These are phyloP conservation scores for Ophiobolus disseminans DNA, from an alignment of 2,329 filamentous ascomycete species.

Conservation along the genomic window DNA sequence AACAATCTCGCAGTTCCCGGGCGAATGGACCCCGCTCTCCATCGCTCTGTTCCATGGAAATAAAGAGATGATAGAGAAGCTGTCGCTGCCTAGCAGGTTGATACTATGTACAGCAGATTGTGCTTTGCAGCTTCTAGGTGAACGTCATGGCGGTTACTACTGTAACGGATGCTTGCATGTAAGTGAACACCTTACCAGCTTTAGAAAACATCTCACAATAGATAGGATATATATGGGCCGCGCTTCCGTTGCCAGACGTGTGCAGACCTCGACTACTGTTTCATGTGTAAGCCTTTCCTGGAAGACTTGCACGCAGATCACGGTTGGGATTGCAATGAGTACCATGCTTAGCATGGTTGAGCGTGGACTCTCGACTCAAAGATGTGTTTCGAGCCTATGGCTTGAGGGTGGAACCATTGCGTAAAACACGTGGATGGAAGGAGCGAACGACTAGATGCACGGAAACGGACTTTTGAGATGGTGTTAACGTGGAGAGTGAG, in stretches of 20 bases:
- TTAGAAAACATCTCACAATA: conserved; percentile 1
- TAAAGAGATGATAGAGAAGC: conserved; percentile 5
- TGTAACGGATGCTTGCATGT: conserved; percentile 18
- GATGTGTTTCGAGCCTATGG: too few species aligned
- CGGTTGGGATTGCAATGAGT: conserved; percentile 8
- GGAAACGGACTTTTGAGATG: too few species aligned
- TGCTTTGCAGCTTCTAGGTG: too few species aligned
- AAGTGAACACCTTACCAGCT: conserved; percentile 5
- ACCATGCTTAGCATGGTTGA: too few species aligned
- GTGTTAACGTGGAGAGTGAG: too few species aligned
- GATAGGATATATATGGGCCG: conserved; percentile 12
- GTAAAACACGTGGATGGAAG: too few species aligned
- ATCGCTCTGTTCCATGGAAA: conserved; percentile 21
- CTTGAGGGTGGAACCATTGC: too few species aligned
- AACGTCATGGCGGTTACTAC: too few species aligned
- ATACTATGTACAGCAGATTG: too few species aligned
- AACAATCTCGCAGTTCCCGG: background rate
- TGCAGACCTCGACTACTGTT: conserved; percentile 10
- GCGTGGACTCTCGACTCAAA: too few species aligned
- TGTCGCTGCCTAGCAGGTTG: conserved; percentile 5
- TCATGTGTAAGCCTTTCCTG: conserved; percentile 16
- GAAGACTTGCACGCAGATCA: conserved; percentile 13
- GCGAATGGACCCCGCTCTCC: conserved; percentile 15
- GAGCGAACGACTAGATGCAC: too few species aligned
- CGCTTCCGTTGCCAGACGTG: conserved; percentile 14